These are phyloP conservation scores for Scenedesmus sp. DNA, from an alignment of 163 green algal species.

Conservation along the genomic window DNA sequence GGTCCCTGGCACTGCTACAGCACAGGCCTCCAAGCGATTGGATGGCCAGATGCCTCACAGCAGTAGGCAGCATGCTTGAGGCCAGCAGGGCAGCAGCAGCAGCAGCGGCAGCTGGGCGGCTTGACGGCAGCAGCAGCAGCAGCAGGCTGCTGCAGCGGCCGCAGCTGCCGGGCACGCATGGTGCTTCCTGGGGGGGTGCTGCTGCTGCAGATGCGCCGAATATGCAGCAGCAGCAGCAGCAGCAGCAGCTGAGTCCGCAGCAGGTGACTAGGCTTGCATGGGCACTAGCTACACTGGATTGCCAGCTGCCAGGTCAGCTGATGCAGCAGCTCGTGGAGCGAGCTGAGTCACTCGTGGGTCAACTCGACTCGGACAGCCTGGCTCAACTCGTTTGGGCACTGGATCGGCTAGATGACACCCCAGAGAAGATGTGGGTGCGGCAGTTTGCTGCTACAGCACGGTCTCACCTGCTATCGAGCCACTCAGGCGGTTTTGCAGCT, in stretches of 20 bases:
- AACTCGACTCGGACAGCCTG: slow-evolving; percentile 18
- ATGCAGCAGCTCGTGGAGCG: slow-evolving; percentile 24
- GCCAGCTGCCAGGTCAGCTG: slow-evolving; percentile 8
- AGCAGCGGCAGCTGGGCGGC: not conserved
- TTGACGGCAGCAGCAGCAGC: not conserved
- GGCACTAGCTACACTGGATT: slow-evolving; percentile 36
- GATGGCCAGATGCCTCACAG: slow-evolving; percentile 21
- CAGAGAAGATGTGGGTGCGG: slow-evolving; percentile 23
- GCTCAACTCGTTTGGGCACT: slow-evolving; percentile 45
- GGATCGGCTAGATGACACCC: slow-evolving; percentile 31
- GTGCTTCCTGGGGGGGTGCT: not conserved
- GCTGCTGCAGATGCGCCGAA: not conserved
- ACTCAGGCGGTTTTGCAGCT: not conserved
- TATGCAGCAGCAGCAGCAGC: not conserved
- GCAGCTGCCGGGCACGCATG: not conserved
- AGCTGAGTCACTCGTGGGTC: not conserved
- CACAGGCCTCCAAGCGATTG: slow-evolving; percentile 43
- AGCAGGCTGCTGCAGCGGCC: slow-evolving; percentile 8
- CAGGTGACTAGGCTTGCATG: slow-evolving; percentile 27
- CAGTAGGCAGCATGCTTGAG: not conserved
- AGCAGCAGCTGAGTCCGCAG: not conserved
- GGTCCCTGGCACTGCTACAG: slow-evolving; percentile 44
- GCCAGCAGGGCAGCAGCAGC: not conserved
- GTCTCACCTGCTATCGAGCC: not conserved
- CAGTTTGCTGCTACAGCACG: slow-evolving; percentile 20